These are phyloP conservation scores for Epithemia pelagica DNA, from an alignment of 108 stramenopile genomes.

Conservation along the genomic window DNA sequence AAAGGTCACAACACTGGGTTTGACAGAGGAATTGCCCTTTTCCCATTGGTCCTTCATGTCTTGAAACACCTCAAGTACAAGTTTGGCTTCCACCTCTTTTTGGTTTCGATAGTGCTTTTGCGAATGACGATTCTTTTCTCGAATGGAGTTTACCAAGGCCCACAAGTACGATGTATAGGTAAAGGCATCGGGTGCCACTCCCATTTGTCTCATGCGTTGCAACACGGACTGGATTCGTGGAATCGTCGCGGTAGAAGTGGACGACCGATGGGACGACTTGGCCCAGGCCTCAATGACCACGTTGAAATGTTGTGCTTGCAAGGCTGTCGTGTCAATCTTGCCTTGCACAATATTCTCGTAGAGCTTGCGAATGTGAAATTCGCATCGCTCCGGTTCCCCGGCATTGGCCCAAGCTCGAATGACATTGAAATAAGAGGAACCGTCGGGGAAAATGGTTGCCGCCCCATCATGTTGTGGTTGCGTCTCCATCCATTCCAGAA, in stretches of 20 bases:
- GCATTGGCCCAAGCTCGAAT: background rate
- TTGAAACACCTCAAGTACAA: background rate
- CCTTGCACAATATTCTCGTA: background rate
- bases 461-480: too few relatives aligned
- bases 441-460: background rate
- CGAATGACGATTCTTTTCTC: background rate
- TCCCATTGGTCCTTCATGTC: background rate
- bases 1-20: background rate
- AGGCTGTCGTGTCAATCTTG: background rate
- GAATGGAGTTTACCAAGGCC: background rate
- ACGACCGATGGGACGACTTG: background rate
- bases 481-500: background rate
- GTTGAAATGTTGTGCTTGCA: background rate
- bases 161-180: background rate
- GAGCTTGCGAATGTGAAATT: background rate
- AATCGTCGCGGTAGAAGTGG: background rate
- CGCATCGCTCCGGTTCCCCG: background rate
- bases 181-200: background rate
- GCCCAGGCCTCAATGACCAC: constrained; percentile 7
- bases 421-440: background rate
- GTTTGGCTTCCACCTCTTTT: background rate
- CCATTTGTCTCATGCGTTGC: background rate
- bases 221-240: background rate
- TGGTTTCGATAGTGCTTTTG: too few relatives aligned
- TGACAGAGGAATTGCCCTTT: background rate